These are phyloP conservation scores for Byssoonygena ceratinophila DNA, from an alignment of 2,329 filamentous ascomycete genomes.

Conservation along the genomic window DNA sequence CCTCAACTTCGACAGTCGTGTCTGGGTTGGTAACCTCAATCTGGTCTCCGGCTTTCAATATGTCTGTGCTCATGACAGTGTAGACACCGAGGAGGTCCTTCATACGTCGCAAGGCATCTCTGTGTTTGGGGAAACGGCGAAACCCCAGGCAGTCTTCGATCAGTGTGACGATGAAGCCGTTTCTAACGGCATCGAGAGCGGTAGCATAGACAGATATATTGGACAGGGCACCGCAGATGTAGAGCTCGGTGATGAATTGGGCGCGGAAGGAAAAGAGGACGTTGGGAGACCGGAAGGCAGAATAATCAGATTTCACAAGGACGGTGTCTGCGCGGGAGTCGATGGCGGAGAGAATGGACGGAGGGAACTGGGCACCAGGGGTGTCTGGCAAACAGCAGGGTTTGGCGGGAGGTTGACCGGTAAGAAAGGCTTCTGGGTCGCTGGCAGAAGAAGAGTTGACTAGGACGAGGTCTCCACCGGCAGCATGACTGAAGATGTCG, in stretches of 20 bases:
- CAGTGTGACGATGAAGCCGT: conserved; percentile 78
- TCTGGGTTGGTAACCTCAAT: conserved; percentile 22
- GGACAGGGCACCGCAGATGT: conserved; percentile 73
- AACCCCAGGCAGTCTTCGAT: conserved; percentile 84
- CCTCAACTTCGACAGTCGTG: background rate
- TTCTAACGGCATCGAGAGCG: conserved; percentile 75
- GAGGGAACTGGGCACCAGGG: conserved; percentile 41
- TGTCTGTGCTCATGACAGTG: conserved; percentile 48
- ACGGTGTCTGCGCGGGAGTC: conserved; percentile 43
- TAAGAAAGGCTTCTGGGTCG: conserved; percentile 37
- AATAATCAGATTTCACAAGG: conserved; percentile 69
- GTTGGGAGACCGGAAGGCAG: conserved; percentile 65
- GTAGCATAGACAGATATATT: conserved; percentile 89
- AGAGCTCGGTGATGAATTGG: conserved; percentile 81
- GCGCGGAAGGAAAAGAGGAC: conserved; percentile 68
- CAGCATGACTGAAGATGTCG: conserved; percentile 43
- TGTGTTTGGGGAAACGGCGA: conserved; percentile 57
- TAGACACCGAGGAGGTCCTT: conserved; percentile 64
- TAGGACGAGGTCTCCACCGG: conserved; percentile 39
- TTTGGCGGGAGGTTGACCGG: conserved; percentile 15
- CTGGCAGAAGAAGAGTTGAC: conserved; percentile 21
- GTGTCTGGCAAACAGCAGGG: conserved; percentile 34
- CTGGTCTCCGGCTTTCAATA: conserved; percentile 40
- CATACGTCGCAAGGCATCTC: conserved; percentile 59
- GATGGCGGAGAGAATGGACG: conserved; percentile 41